These are phyloP conservation scores for Fusarium coffeatum DNA, from an alignment of 2,329 filamentous ascomycete genomes.

Conservation along the genomic window DNA sequence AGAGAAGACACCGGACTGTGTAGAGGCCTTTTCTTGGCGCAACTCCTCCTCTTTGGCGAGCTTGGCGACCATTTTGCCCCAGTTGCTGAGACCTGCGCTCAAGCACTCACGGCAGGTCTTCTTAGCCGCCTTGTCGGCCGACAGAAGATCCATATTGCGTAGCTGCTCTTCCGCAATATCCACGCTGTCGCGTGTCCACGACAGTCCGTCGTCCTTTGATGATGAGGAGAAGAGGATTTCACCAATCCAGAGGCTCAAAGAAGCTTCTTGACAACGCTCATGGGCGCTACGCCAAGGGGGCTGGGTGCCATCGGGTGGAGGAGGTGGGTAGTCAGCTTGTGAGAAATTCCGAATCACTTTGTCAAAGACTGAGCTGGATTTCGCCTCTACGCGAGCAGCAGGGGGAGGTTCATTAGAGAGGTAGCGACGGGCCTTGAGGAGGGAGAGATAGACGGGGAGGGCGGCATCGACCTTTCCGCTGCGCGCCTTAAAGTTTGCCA, in stretches of 20 bases:
- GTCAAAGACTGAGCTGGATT: constrained; percentile 32
- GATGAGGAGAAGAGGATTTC: constrained; percentile 84
- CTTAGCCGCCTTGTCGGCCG: constrained; percentile 46
- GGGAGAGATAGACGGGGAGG: constrained; percentile 85
- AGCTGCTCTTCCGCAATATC: constrained; percentile 79
- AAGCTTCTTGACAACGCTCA: constrained; percentile 85
- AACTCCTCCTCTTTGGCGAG: constrained; percentile 66
- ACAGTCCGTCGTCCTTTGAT: constrained; percentile 75
- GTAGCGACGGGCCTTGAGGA: constrained; percentile 81
- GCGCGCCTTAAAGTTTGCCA: constrained; percentile 82
- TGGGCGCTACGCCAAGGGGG: constrained; percentile 72
- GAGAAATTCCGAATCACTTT: constrained; percentile 44
- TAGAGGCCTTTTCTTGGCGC: constrained; percentile 50
- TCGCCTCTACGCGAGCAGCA: constrained; percentile 10
- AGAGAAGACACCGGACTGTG: constrained; percentile 49
- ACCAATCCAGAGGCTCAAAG: constrained; percentile 88
- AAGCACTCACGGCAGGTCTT: constrained; percentile 82
- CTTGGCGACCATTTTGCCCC: constrained; percentile 80
- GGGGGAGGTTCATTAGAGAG: constrained; percentile 56
- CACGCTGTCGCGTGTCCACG: constrained; percentile 91
- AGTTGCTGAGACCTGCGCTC: constrained; percentile 80
- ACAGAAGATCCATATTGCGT: constrained; percentile 54
- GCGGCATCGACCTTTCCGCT: constrained; percentile 74
- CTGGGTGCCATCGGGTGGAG: constrained; percentile 76
- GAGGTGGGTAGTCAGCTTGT: constrained; percentile 74